Conservation (phyloP, 495 filamentous ascomycete species). For the Bathelium albidoporum region DNA sequence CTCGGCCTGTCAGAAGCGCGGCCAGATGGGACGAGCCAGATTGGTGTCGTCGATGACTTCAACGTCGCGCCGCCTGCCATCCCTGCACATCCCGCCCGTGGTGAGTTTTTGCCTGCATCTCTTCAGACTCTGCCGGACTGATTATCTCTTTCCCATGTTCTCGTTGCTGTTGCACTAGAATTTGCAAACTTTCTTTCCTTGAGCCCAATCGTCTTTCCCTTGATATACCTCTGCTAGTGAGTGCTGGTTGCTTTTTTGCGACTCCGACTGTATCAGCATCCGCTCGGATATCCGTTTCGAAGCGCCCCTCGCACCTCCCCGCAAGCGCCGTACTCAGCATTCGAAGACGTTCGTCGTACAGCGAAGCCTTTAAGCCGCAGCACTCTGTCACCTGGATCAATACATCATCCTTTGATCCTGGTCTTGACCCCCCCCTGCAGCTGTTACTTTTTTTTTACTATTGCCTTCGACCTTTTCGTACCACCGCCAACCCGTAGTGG, state of each 20-base stretch:
- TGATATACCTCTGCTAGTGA: background rate
- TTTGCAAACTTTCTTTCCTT: background rate
- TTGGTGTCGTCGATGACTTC: slow-evolving; percentile 14
- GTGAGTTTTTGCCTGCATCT: slow-evolving; percentile 1
- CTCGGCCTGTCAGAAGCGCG: background rate
- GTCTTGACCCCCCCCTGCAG: background rate
- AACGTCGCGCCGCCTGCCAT: background rate
- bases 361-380: background rate
- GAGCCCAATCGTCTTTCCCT: background rate
- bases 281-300: background rate
- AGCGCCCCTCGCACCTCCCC: background rate
- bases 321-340: background rate
- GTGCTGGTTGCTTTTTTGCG: background rate
- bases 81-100: background rate
- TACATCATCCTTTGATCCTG: background rate
- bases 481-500: background rate
- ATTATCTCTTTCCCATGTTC: background rate
- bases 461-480: no score
- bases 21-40: slow-evolving; percentile 7
- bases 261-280: background rate
- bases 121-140: background rate
- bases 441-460: background rate
- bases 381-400: background rate
- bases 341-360: background rate
- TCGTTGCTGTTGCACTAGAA: background rate